Percentiles rank a stretch among this genome's conserved stretches.
Evolutionary conservation across 2,329 filamentous ascomycete species (phyloP).

Genomic region (Trichoderma oligosporum): DNA sequence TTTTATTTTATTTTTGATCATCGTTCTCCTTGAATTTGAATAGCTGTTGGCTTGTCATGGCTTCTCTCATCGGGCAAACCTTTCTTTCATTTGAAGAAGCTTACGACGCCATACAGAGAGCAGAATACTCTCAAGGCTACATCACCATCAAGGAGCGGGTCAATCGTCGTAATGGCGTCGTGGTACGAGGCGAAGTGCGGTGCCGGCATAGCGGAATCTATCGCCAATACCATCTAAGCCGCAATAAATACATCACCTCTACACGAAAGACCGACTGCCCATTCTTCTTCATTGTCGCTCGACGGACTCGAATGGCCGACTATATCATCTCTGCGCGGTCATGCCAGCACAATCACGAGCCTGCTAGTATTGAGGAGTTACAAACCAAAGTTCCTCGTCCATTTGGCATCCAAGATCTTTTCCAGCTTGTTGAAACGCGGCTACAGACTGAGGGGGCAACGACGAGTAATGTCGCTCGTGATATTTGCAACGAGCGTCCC

Average conservation of each 20-base stretch:
- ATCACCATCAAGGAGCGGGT: conserved; percentile 17
- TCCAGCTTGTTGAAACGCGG: conserved; percentile 11
- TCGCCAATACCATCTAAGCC: conserved; percentile 15
- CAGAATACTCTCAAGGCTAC: conserved; percentile 12
- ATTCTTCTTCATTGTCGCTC: conserved; percentile 16
- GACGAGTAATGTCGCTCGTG: conserved; percentile 11
- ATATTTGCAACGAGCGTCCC: conserved; percentile 11
- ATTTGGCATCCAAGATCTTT: conserved; percentile 16
- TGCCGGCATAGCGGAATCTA: conserved; percentile 16
- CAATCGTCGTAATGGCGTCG: conserved; percentile 15
- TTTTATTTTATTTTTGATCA: background rate
- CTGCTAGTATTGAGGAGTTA: conserved; percentile 11
- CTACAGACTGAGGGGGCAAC: conserved; percentile 7
- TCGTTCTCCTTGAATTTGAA: background rate
- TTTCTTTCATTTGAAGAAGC: conserved; percentile 15
- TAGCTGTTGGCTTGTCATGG: background rate
- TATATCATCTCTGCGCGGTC: conserved; percentile 16
- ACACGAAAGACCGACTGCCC: conserved; percentile 14
- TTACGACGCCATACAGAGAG: conserved; percentile 16
- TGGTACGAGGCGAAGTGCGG: conserved; percentile 13
- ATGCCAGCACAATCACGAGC: conserved; percentile 16
- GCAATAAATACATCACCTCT: conserved; percentile 17
- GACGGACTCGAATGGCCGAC: conserved; percentile 16
- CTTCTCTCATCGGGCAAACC: conserved; percentile 14
- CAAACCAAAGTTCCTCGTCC: conserved; percentile 15